Conservation (phyloP, 257 asterid species). For the Echites panduratus region DNA sequence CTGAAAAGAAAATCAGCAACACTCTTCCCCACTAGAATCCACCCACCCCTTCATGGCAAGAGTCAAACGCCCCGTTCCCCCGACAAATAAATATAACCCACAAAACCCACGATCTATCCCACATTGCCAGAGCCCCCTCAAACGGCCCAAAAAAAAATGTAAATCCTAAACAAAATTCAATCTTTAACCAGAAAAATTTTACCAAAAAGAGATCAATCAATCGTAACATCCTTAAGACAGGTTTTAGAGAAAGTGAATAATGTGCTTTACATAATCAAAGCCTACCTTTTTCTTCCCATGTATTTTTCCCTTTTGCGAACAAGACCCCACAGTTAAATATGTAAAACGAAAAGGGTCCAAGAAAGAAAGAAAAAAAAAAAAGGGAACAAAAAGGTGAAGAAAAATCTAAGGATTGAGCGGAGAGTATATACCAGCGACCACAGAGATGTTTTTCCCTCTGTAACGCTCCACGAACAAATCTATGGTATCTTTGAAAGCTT, state of each 20-base stretch:
- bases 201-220: not conserved
- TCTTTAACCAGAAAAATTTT: not conserved
- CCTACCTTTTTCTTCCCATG: not conserved
- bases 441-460: constrained; percentile 54
- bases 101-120: constrained; percentile 2
- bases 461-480: constrained; percentile 83
- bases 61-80: constrained; percentile 2
- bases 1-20: constrained; percentile 23
- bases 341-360: constrained; percentile 1
- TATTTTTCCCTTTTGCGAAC: not conserved
- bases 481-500: constrained; percentile 68
- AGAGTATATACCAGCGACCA: constrained; percentile 65
- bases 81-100: constrained; percentile 9
- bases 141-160: constrained; percentile 5
- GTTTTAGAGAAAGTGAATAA: constrained; percentile 2
- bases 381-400: not conserved
- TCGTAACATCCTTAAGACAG: constrained; percentile 5
- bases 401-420: not conserved
- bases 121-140: constrained; percentile 16
- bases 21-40: constrained; percentile 21
- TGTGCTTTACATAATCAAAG: not conserved
- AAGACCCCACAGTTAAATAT: constrained; percentile 16
- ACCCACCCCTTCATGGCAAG: constrained; percentile 4
- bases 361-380: not conserved
- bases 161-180: constrained; percentile 7